Conservation (phyloP, 192 early-diverging fungal species). For the Chytriomyces hyalinus region DNA sequence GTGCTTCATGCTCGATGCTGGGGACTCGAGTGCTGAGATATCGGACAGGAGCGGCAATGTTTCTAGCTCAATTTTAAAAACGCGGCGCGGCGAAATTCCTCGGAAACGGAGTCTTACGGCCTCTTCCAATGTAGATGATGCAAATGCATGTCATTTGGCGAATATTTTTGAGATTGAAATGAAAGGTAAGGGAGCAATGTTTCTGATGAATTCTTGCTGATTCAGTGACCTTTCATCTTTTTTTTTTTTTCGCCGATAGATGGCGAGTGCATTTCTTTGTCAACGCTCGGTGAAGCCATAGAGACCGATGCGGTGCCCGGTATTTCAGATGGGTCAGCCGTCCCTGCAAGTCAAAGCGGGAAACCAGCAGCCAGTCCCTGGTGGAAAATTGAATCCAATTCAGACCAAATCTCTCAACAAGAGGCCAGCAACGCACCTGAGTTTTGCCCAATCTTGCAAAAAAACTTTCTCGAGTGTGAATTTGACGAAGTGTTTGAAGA, state of each 20-base stretch:
- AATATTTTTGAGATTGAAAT: conserved; percentile 34
- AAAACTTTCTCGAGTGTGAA: not conserved
- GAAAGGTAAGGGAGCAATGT: not conserved
- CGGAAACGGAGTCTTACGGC: not conserved
- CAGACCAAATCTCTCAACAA: too few species aligned
- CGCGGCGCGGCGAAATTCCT: not conserved
- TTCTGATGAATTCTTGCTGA: not conserved
- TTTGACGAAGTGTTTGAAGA: conserved; percentile 25
- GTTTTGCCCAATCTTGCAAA: not conserved
- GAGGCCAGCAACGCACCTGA: not conserved
- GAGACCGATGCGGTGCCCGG: too few species aligned
- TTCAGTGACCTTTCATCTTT: not conserved
- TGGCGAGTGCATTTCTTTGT: conserved; percentile 26
- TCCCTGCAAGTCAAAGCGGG: too few species aligned
- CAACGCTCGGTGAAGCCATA: not conserved
- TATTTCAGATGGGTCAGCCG: too few species aligned
- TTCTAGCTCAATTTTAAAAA: not conserved
- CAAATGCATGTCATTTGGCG: not conserved
- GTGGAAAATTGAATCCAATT: not conserved
- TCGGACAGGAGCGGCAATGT: not conserved
- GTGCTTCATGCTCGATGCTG: not conserved
- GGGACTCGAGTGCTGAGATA: not conserved
- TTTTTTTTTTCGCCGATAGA: not conserved
- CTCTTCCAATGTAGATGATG: conserved; percentile 1
- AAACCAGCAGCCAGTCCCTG: not conserved